phyloP scores from a whole-genome alignment of 805 yeast species.

The Schizosaccharomyces cryophilus region DNA sequence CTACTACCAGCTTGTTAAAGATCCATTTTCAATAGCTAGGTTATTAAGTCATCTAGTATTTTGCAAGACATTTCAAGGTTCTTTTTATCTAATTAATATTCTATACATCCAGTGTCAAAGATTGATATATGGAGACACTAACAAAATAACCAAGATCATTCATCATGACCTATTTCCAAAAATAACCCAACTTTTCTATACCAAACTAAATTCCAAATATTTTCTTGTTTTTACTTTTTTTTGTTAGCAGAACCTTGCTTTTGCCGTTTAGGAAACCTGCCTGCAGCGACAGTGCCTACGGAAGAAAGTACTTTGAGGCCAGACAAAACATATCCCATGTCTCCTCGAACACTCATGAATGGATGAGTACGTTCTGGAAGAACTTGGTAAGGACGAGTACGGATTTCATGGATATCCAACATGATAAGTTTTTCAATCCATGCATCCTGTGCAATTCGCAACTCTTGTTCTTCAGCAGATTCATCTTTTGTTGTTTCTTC shows the following conservation, averaged over 20 bases:
- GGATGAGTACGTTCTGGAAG: slow-evolving; percentile 90
- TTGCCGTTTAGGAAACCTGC: slow-evolving; percentile 25
- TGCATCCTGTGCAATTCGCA: background rate
- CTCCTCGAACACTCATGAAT: slow-evolving; percentile 73
- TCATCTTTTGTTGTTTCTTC: slow-evolving; percentile 26
- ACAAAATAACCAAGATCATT: too few relatives aligned
- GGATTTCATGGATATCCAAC: slow-evolving; percentile 16
- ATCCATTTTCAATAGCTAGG: too few relatives aligned
- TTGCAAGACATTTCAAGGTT: too few relatives aligned
- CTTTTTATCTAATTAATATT: too few relatives aligned
- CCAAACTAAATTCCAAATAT: background rate
- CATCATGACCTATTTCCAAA: too few relatives aligned
- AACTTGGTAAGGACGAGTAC: slow-evolving; percentile 73
- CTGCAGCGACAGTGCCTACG: slow-evolving; percentile 44
- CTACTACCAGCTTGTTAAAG: too few relatives aligned
- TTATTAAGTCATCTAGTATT: too few relatives aligned
- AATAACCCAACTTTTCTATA: too few relatives aligned
- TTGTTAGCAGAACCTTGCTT: background rate
- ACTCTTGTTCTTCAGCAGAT: background rate
- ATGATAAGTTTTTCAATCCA: background rate
- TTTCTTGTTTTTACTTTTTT: background rate
- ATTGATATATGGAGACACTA: too few relatives aligned
- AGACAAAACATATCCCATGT: slow-evolving; percentile 68
- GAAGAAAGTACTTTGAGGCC: slow-evolving; percentile 59
- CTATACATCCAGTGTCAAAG: too few relatives aligned